Evolutionary conservation across 2,329 filamentous ascomycete species (phyloP).

Genomic region (Penicillium sp.): DNA sequence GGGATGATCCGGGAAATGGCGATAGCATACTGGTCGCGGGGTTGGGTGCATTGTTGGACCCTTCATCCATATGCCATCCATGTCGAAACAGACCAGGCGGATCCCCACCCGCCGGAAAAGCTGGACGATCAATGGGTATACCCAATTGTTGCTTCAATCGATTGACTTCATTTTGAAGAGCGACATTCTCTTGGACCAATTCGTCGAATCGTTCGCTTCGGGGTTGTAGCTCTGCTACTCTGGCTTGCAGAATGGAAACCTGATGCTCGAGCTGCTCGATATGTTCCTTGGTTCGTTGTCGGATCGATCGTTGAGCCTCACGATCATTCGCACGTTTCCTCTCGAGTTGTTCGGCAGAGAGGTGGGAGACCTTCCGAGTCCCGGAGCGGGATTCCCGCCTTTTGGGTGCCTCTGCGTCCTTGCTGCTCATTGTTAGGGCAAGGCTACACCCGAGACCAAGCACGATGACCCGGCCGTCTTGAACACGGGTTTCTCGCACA

Average conservation of each 20-base stretch:
- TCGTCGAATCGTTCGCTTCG: slow-evolving; percentile 52
- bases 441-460: slow-evolving; percentile 2
- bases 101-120: slow-evolving; percentile 20
- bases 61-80: slow-evolving; percentile 21
- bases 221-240: slow-evolving; percentile 51
- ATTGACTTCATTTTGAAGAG: slow-evolving; percentile 56
- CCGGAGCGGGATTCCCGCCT: slow-evolving; percentile 52
- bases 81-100: slow-evolving; percentile 1
- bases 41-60: slow-evolving; percentile 11
- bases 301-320: slow-evolving; percentile 59
- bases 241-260: slow-evolving; percentile 13
- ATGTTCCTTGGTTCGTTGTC: slow-evolving; percentile 58
- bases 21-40: slow-evolving; percentile 21
- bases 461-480: slow-evolving; percentile 2
- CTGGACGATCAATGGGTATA: slow-evolving; percentile 23
- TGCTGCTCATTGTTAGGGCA: slow-evolving; percentile 21
- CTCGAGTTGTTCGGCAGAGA: slow-evolving; percentile 58
- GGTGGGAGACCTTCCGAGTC: slow-evolving; percentile 56
- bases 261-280: slow-evolving; percentile 57
- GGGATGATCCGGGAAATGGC: slow-evolving; percentile 20
- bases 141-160: slow-evolving; percentile 51
- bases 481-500: slow-evolving; percentile 8
- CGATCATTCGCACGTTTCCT: slow-evolving; percentile 60
- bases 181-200: slow-evolving; percentile 53
- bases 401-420: slow-evolving; percentile 24